Base-by-base conservation (phyloP, 2,329 filamentous ascomycete genomes). In the Conoideocrella luteorostrata region DNA sequence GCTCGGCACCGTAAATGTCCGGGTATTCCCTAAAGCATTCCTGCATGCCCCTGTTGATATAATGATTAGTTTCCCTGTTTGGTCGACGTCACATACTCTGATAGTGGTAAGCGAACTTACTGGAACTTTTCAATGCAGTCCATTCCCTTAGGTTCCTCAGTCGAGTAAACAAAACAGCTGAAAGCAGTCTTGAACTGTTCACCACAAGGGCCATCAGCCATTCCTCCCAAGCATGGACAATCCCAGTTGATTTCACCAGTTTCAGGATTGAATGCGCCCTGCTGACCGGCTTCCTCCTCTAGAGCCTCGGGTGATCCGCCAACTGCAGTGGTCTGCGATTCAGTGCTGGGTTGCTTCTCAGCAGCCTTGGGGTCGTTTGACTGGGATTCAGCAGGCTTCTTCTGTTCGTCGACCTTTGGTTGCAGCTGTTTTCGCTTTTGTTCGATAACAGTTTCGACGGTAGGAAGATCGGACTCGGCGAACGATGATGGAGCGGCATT, bases 211-310 rank as follows among this genome's bases (percentile, higher is more conserved):
- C 93, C 93, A 60, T 95, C 71, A 7, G 93, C 93, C 93, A 98
- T 98, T 42, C 93, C 93, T 39, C 93, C 93, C 26, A 98, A 72
- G 64, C 93, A 98, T 13, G 93, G 93, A 67, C 93, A 98, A 64
- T 97, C 93, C 93, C 93, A 98, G 75, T 98, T 98, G 69, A 98
- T 98, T 76, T 98, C 93, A 55, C 93, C 93, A 9, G 93, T 98
- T 71, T 97, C 93, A 3, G 90, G 89, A 67, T 98, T 95, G 72
- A 97, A 98, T 1, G 93, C 93, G 44, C 88, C 93, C 66, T 97
- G 82, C 61, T 91, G 82, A 49, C 71, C 78, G 5, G 88, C 89
- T 65, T 96, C 89, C 47, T 88, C 80, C 64, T 95, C 85, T 12
- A 93, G 69, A 0, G 66, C 73, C 45, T 69, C 70, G 6, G 72